Evolutionary conservation across 805 yeast genomes (phyloP).

Genomic region (Pichia heedii): DNA sequence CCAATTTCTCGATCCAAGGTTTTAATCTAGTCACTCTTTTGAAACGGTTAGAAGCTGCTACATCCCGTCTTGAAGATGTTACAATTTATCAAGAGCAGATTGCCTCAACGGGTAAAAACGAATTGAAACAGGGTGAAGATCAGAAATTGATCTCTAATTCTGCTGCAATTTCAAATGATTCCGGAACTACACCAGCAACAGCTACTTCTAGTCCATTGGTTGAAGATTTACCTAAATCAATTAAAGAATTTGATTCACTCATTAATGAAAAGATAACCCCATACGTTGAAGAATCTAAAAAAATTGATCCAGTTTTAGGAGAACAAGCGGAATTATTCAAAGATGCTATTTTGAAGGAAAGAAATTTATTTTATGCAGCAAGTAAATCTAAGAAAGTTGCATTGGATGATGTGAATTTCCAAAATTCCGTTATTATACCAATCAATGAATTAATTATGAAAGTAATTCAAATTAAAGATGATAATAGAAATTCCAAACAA

Average conservation of each 20-base stretch:
- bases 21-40: constrained; percentile 75
- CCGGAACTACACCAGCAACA: constrained; percentile 15
- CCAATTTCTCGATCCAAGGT: constrained; percentile 57
- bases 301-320: constrained; percentile 48
- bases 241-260: constrained; percentile 46
- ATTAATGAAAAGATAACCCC: constrained; percentile 48
- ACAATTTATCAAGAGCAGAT: constrained; percentile 68
- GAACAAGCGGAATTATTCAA: constrained; percentile 43
- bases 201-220: constrained; percentile 3
- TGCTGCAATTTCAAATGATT: not conserved
- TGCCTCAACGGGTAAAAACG: constrained; percentile 4
- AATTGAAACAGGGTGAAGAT: not conserved
- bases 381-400: constrained; percentile 59
- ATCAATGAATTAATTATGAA: constrained; percentile 51
- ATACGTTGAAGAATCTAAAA: constrained; percentile 43
- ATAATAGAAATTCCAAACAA: constrained; percentile 56
- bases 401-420: constrained; percentile 41
- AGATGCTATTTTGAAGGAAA: constrained; percentile 50
- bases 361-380: constrained; percentile 51
- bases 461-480: constrained; percentile 61
- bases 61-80: constrained; percentile 84
- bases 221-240: constrained; percentile 32
- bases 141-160: not conserved
- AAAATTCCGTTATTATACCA: constrained; percentile 50
- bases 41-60: constrained; percentile 83